Base-by-base conservation (phyloP, 352 stramenopile genomes). In the Phytophthora macrochlamydospora region DNA sequence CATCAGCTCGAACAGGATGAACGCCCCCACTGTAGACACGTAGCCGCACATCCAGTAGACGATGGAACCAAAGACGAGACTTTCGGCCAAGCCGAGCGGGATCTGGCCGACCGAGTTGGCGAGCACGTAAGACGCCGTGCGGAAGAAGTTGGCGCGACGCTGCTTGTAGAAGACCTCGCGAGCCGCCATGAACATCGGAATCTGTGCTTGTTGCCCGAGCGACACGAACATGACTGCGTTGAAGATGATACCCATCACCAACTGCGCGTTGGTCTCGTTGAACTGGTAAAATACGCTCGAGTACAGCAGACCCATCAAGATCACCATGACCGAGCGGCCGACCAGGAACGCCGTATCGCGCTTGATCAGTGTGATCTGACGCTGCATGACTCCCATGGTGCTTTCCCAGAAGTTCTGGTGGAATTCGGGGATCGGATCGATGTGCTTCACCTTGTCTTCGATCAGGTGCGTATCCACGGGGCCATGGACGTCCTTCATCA, bases 191-290 rank as follows among this genome's bases (percentile, higher is more conserved):
- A 45, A 45, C 11, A 45, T 45, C 4, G 38, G 38, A 14, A 45
- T 45, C 38, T 2, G 65, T 54, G 30, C 37, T 13, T 45, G 38
- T 13, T 45, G 38, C 11, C 38, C 38, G 11, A 45, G 32, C 24
- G 75, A 76, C 4, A 89, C 64, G 53, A 90, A 93, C 37, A 95
- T 73, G 30, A 90, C 60, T 18, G 68, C 69, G 37, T 80, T 68
- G 65, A 92, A 95, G 8, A 93, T 61, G 33, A 92, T 67, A 31
- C 89, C 85, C 54, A 93, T 73, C 6, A 89, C 60, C 24, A 73
- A 37, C 42, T 69, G 50, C 0, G 66, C 40, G 8, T 79, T 24
- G 7, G 37, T 58, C n/a, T 37, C 12, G 38, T 69, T 49, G 59
- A 79, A 58, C 8, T 45, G 38, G 8, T 45, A 45, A 14, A 45